phyloP scores from a whole-genome alignment of 202 grass and related monocot species.

The Cymbopogon flexuosus region DNA sequence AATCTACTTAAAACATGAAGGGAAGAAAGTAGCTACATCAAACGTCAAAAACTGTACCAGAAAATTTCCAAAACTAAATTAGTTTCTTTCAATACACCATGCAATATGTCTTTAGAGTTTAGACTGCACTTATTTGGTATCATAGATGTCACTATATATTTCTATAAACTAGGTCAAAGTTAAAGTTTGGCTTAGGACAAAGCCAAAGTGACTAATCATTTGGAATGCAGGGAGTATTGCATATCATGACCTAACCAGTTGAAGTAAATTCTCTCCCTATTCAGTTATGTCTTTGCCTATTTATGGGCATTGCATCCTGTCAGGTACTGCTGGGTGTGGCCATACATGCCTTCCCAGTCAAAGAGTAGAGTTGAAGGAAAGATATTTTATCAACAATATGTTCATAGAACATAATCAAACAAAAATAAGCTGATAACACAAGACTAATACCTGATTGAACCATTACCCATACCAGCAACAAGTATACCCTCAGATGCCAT shows the following conservation, averaged over 20 bases:
- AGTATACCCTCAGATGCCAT: conserved; percentile 66
- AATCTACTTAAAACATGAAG: not conserved
- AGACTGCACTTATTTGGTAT: too few species aligned
- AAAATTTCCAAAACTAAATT: too few species aligned
- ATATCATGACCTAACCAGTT: not conserved
- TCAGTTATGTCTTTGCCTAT: not conserved
- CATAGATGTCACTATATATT: too few species aligned
- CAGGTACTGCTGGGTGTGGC: not conserved
- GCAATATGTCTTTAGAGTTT: too few species aligned
- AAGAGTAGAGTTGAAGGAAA: not conserved
- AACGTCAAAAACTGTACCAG: not conserved
- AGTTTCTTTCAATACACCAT: too few species aligned
- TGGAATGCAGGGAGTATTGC: not conserved
- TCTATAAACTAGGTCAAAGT: too few species aligned
- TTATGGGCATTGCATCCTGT: not conserved
- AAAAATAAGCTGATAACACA: conserved; percentile 1
- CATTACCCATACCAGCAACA: conserved; percentile 90
- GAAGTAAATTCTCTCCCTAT: conserved; percentile 1
- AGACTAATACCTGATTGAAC: conserved; percentile 75
- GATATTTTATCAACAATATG: not conserved
- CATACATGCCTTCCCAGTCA: not conserved
- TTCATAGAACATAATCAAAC: conserved; percentile 3
- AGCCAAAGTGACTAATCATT: not conserved
- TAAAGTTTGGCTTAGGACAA: not conserved
- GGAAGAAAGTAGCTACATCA: not conserved